These are phyloP conservation scores for Trichosporon sp. DNA, from an alignment of 1,284 basidiomycete species.

Conservation along the genomic window DNA sequence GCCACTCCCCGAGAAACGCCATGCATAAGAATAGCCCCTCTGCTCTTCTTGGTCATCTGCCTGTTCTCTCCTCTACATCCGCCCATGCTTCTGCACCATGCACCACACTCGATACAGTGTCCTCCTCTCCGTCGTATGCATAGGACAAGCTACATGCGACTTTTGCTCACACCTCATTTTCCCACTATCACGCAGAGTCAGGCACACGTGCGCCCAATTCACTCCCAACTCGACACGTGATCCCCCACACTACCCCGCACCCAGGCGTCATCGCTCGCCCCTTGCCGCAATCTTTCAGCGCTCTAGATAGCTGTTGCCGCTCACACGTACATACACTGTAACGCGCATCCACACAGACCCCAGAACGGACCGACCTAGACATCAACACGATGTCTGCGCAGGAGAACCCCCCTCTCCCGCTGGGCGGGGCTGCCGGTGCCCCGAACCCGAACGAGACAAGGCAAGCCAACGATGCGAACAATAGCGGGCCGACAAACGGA, in stretches of 20 bases:
- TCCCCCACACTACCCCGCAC: slow-evolving; percentile 11
- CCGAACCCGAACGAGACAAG: no score
- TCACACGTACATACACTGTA: no score
- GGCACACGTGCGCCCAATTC: not conserved
- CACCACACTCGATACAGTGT: no score
- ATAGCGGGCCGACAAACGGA: not conserved
- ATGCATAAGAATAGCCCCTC: not conserved
- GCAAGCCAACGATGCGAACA: not conserved
- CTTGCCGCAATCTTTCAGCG: not conserved
- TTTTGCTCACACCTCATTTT: no score
- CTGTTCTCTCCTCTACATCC: no score
- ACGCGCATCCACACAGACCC: not conserved
- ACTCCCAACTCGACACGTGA: not conserved
- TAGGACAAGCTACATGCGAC: no score
- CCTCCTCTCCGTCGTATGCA: no score
- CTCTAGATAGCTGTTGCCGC: not conserved
- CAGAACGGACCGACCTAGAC: no score
- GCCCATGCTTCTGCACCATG: not conserved
- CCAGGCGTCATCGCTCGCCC: not conserved
- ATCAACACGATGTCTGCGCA: not conserved
- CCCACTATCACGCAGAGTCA: no score
- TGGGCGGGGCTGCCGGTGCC: not conserved
- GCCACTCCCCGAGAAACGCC: no score
- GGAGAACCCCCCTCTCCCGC: not conserved
- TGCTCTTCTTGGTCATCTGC: not conserved